Evolutionary conservation across 495 filamentous ascomycete species (phyloP).

Genomic region (Penicillium nucicola): DNA sequence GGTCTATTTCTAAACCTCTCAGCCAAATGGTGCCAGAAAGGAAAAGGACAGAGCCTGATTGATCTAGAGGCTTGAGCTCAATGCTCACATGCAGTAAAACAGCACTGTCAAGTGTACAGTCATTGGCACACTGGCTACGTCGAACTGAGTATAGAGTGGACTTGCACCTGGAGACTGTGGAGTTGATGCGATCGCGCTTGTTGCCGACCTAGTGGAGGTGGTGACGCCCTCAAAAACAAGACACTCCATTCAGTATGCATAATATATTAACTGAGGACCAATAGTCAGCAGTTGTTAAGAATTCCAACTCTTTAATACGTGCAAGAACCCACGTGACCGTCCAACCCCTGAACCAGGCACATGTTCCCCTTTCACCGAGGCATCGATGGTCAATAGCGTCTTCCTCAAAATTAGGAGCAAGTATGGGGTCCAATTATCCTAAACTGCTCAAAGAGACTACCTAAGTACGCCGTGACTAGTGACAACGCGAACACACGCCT

Average conservation of each 20-base stretch:
- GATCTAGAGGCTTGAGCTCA: not conserved
- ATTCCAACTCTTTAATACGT: not conserved
- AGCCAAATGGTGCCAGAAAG: not conserved
- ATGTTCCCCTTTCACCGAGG: conserved; percentile 1
- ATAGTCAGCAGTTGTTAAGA: not conserved
- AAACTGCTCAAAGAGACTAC: too few species aligned
- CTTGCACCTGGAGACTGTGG: not conserved
- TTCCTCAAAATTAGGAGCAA: not conserved
- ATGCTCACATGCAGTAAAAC: not conserved
- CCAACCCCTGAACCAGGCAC: conserved; percentile 2
- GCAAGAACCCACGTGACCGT: not conserved
- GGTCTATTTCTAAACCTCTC: not conserved
- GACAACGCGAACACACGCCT: not conserved
- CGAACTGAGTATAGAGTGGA: not conserved
- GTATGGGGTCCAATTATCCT: not conserved
- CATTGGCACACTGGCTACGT: too few species aligned
- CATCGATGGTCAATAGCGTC: not conserved
- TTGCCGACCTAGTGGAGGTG: not conserved
- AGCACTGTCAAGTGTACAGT: too few species aligned
- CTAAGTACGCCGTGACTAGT: not conserved
- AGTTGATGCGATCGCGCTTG: not conserved
- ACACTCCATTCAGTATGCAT: not conserved
- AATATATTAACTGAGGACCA: not conserved
- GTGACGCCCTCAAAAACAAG: not conserved
- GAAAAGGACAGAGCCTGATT: not conserved